phyloP scores from a whole-genome alignment of 345 rosid species.

The Orychophragmus violaceus region DNA sequence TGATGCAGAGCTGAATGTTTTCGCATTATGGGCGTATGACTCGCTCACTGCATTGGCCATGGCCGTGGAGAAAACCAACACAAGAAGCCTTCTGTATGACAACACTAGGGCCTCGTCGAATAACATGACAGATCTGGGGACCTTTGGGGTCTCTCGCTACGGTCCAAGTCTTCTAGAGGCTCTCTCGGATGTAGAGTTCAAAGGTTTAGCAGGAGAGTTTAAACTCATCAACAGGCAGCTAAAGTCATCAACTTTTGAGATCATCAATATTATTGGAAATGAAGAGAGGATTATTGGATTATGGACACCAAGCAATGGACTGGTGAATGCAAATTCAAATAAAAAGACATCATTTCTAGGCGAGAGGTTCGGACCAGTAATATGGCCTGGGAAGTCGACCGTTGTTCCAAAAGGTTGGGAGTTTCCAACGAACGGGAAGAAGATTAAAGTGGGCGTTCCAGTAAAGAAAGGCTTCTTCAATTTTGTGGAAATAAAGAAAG shows the following conservation, averaged over 20 bases:
- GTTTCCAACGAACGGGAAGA: conserved; percentile 33
- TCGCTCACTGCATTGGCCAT: conserved; percentile 35
- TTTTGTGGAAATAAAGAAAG: conserved; percentile 6
- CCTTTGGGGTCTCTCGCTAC: background rate
- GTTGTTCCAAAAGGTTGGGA: conserved; percentile 34
- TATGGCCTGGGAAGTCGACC: conserved; percentile 43
- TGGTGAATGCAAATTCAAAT: background rate
- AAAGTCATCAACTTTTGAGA: conserved; percentile 33
- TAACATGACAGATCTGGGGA: conserved; percentile 2
- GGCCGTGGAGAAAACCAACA: conserved; percentile 27
- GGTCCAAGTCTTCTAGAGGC: conserved; percentile 30
- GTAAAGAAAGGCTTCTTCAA: conserved; percentile 23
- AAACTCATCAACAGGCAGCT: conserved; percentile 33
- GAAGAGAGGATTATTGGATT: conserved; percentile 32
- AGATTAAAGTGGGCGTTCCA: conserved; percentile 41
- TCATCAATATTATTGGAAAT: conserved; percentile 35
- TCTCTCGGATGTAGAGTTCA: conserved; percentile 22
- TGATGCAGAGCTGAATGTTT: background rate
- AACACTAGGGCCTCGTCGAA: background rate
- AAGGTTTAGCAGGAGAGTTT: conserved; percentile 39
- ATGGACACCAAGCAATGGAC: conserved; percentile 33
- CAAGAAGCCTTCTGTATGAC: background rate
- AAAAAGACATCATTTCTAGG: background rate
- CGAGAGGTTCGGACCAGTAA: conserved; percentile 2
- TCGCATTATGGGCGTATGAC: conserved; percentile 38